phyloP scores from a whole-genome alignment of 2,329 filamentous ascomycete species.

The Aspergillus texensis region DNA sequence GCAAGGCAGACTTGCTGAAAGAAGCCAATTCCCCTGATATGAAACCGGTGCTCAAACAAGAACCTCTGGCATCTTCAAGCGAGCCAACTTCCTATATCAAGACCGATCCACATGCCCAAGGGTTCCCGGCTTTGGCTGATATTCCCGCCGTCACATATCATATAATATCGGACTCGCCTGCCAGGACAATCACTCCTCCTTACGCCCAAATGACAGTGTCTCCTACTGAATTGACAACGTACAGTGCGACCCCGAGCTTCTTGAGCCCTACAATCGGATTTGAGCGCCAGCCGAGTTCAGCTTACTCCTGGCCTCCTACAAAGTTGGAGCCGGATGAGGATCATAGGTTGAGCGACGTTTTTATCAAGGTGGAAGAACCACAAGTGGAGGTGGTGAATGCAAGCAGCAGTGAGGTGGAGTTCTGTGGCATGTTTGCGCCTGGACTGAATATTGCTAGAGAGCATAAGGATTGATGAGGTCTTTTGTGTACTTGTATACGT shows the following conservation, averaged over 20 bases:
- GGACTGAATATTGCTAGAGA: neutral
- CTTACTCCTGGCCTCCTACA: constrained; percentile 25
- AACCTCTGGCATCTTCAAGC: constrained; percentile 2
- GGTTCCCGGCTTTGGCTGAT: constrained; percentile 13
- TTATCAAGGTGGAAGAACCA: constrained; percentile 26
- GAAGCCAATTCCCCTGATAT: constrained; percentile 10
- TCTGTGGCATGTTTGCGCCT: neutral
- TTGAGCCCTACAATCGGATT: constrained; percentile 1
- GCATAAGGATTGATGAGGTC: neutral
- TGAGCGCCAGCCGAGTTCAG: constrained; percentile 1
- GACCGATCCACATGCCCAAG: constrained; percentile 21
- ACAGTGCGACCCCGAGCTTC: constrained; percentile 12
- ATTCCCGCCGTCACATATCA: constrained; percentile 14
- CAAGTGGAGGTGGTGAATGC: neutral
- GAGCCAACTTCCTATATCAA: constrained; percentile 27
- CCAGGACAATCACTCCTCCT: constrained; percentile 9
- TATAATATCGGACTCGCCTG: constrained; percentile 9
- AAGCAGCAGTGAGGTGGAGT: neutral
- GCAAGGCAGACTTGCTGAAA: constrained; percentile 19
- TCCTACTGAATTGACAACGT: constrained; percentile 23
- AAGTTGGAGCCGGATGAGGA: constrained; percentile 27
- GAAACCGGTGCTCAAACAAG: constrained; percentile 18
- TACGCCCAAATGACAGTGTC: constrained; percentile 19
- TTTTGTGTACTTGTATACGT: neutral
- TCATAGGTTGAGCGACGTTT: constrained; percentile 15